Evolutionary conservation across 1,284 basidiomycete genomes (phyloP).

Genomic region (Schizophyllum amplum): DNA sequence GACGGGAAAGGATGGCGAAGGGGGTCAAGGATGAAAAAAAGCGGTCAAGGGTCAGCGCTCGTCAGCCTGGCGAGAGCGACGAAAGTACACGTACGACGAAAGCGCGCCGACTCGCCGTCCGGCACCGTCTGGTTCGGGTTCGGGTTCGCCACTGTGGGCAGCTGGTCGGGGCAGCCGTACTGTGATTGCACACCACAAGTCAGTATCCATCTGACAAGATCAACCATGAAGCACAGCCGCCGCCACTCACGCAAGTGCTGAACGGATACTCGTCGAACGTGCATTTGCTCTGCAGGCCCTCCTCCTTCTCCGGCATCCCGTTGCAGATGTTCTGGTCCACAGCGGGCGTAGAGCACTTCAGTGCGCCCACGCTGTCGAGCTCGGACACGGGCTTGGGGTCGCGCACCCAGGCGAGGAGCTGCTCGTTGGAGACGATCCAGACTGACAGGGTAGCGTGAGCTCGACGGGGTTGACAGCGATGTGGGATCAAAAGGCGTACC

Average conservation of each 20-base stretch:
- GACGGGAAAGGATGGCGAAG: not conserved
- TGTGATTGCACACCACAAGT: slow-evolving; percentile 16
- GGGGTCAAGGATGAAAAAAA: not conserved
- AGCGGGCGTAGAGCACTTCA: slow-evolving; percentile 57
- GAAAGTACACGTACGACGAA: slow-evolving; percentile 37
- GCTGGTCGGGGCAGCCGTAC: slow-evolving; percentile 65
- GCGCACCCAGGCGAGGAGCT: slow-evolving; percentile 68
- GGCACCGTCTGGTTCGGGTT: slow-evolving; percentile 51
- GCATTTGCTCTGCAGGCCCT: slow-evolving; percentile 53
- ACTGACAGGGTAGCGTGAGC: slow-evolving; percentile 26
- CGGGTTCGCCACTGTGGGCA: slow-evolving; percentile 51
- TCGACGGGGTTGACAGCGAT: slow-evolving; percentile 2
- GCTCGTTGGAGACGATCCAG: slow-evolving; percentile 72
- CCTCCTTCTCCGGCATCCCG: slow-evolving; percentile 59
- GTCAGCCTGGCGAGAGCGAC: not conserved
- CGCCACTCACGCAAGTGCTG: slow-evolving; percentile 56
- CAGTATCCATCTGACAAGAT: not conserved
- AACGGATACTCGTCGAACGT: slow-evolving; percentile 69
- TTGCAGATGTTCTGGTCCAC: slow-evolving; percentile 61
- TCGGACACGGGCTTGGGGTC: slow-evolving; percentile 62
- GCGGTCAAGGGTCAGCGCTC: not conserved
- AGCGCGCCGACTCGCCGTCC: slow-evolving; percentile 36
- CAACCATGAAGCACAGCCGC: not conserved
- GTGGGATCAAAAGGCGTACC: slow-evolving; percentile 27
- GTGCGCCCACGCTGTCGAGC: slow-evolving; percentile 40